These are phyloP conservation scores for Globisporangium spiculum DNA, from an alignment of 352 stramenopile genomes.

Conservation along the genomic window DNA sequence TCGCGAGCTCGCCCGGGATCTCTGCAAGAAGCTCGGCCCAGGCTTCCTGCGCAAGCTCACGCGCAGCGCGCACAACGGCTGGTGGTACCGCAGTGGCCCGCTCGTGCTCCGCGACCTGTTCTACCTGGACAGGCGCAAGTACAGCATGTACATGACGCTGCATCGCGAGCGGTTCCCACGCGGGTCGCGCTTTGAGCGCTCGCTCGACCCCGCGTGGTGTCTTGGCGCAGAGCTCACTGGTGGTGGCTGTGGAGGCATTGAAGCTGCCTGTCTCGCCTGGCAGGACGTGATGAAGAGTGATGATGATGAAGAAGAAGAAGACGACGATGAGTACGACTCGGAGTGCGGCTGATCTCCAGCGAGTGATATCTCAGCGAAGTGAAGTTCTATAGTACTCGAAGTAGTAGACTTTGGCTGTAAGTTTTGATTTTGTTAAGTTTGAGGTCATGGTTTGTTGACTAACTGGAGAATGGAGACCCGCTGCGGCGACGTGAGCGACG, in stretches of 20 bases:
- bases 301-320: background rate
- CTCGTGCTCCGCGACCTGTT: slow-evolving; percentile 29
- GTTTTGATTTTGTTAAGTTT: background rate
- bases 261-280: background rate
- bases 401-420: background rate
- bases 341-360: background rate
- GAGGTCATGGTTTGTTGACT: background rate
- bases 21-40: slow-evolving; percentile 16
- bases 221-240: background rate
- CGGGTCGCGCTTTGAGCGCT: slow-evolving; percentile 19
- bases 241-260: background rate
- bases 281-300: slow-evolving; percentile 13
- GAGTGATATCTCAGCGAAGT: background rate
- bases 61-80: slow-evolving; percentile 21
- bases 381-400: background rate
- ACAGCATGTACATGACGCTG: slow-evolving; percentile 25
- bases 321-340: background rate
- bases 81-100: slow-evolving; percentile 34
- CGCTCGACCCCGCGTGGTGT: slow-evolving; percentile 28
- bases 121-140: slow-evolving; percentile 12
- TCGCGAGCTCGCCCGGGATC: slow-evolving; percentile 26
- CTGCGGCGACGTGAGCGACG: slow-evolving; percentile 43
- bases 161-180: slow-evolving; percentile 27
- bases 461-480: slow-evolving; percentile 38
- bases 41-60: slow-evolving; percentile 9